A percentile compares a stretch with the other conserved stretches of the same genome.
Evolutionary conservation across 371 early-diverging fungal genomes (phyloP).

Genomic region (Fennellomyces sp.): DNA sequence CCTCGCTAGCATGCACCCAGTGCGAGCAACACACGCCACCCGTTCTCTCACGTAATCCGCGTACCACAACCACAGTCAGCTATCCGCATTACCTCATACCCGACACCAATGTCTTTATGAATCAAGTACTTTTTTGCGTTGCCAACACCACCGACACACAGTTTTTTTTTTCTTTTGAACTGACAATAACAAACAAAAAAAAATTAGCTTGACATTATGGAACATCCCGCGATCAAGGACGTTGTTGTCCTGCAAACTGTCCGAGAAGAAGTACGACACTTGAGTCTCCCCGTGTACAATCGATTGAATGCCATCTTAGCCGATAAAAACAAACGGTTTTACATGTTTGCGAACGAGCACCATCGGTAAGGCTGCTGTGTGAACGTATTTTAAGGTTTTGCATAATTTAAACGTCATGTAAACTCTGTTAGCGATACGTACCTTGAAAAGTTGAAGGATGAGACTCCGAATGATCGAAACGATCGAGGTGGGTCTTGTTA

Average conservation of each 20-base stretch:
- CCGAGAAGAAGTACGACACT: conserved; percentile 85
- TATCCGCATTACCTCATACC: conserved; percentile 83
- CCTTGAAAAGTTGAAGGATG: conserved; percentile 79
- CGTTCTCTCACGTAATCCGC: conserved; percentile 47
- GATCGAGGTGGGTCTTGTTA: conserved; percentile 72
- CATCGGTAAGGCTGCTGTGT: conserved; percentile 64
- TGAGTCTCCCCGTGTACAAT: conserved; percentile 78
- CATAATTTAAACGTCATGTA: not conserved
- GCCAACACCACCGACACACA: not conserved
- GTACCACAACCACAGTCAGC: conserved; percentile 41
- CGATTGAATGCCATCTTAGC: conserved; percentile 76
- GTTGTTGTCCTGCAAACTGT: conserved; percentile 95
- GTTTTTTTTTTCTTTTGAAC: not conserved
- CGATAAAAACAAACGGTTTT: conserved; percentile 75
- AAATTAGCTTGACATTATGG: conserved; percentile 94
- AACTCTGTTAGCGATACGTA: conserved; percentile 69
- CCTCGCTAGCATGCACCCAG: conserved; percentile 57
- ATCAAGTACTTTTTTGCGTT: conserved; percentile 64
- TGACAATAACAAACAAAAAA: not conserved
- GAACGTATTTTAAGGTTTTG: not conserved
- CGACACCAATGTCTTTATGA: conserved; percentile 95
- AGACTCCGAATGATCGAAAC: conserved; percentile 92
- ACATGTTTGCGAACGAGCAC: conserved; percentile 94
- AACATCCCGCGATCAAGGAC: conserved; percentile 82
- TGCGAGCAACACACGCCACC: conserved; percentile 56